Conservation (phyloP, 352 stramenopile species). For the Peronospora destructor region DNA sequence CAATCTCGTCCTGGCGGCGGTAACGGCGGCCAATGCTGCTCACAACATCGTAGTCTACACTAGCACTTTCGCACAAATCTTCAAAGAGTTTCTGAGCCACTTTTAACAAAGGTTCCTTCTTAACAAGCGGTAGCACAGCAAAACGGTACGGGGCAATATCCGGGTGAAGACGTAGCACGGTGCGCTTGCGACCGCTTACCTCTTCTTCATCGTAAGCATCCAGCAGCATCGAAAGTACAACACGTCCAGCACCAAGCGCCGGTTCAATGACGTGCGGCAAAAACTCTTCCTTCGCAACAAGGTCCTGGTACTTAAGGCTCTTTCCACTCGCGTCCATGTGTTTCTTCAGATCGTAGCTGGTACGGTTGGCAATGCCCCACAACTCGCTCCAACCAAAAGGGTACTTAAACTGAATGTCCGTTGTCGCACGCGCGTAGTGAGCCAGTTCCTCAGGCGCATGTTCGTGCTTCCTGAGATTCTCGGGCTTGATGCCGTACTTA, state of each 20-base stretch:
- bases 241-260: constrained; percentile 83
- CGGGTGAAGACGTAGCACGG: constrained; percentile 89
- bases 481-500: constrained; percentile 80
- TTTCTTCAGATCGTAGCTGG: constrained; percentile 94
- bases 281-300: constrained; percentile 78
- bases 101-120: constrained; percentile 90
- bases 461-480: constrained; percentile 89
- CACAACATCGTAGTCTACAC: constrained; percentile 89
- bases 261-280: constrained; percentile 94
- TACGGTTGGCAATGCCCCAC: constrained; percentile 94
- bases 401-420: constrained; percentile 96
- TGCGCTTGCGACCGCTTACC: constrained; percentile 68
- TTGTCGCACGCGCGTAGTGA: constrained; percentile 95
- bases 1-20: constrained; percentile 94
- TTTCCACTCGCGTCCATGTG: constrained; percentile 92
- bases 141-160: constrained; percentile 91
- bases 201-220: constrained; percentile 95
- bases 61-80: constrained; percentile 80
- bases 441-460: constrained; percentile 90
- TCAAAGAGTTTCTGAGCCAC: constrained; percentile 89
- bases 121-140: constrained; percentile 91
- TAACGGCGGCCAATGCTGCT: constrained; percentile 89
- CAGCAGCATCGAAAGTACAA: constrained; percentile 91
- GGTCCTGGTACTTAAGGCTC: constrained; percentile 68
- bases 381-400: constrained; percentile 95